phyloP scores from a whole-genome alignment of 352 stramenopile species.

The Phytophthora brassicae region DNA sequence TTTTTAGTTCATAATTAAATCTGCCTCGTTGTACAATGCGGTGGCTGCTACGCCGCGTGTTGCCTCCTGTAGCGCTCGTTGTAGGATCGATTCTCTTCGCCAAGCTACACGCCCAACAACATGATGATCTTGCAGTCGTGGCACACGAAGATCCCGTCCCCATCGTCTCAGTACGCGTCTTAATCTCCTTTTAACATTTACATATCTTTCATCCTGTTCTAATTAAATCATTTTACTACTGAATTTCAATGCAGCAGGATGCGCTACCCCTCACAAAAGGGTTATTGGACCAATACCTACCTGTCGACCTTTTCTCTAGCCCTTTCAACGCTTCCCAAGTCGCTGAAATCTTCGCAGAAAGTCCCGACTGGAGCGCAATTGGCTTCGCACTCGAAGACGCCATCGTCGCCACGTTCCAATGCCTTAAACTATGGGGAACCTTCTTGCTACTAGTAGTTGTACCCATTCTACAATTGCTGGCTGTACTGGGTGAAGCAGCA shows the following conservation, averaged over 20 bases:
- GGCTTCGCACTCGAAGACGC: slow-evolving; percentile 54
- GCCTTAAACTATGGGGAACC: slow-evolving; percentile 53
- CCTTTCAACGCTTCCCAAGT: slow-evolving; percentile 33
- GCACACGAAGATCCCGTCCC: slow-evolving; percentile 13
- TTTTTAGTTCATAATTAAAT: no score
- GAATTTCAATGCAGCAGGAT: slow-evolving; percentile 19
- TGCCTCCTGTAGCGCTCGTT: slow-evolving; percentile 14
- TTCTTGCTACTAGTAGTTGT: slow-evolving; percentile 55
- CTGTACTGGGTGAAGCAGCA: slow-evolving; percentile 49
- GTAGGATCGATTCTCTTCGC: slow-evolving; percentile 12
- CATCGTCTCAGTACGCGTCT: slow-evolving; percentile 15
- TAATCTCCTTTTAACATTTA: background rate
- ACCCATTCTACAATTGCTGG: slow-evolving; percentile 44
- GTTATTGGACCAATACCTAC: slow-evolving; percentile 22
- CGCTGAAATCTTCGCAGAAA: slow-evolving; percentile 44
- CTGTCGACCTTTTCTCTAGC: slow-evolving; percentile 3
- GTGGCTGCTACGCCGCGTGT: slow-evolving; percentile 10
- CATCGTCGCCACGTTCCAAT: slow-evolving; percentile 59
- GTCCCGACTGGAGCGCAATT: slow-evolving; percentile 70
- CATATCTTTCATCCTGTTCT: no score
- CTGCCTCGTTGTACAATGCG: slow-evolving; percentile 22
- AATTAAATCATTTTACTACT: background rate
- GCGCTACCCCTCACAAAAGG: slow-evolving; percentile 6
- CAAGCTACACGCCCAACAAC: slow-evolving; percentile 12
- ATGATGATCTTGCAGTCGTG: background rate